A percentile compares a stretch with the other conserved stretches of the same genome.
Conservation (phyloP, 129 eudicot species). For the Sambucus nigra region DNA sequence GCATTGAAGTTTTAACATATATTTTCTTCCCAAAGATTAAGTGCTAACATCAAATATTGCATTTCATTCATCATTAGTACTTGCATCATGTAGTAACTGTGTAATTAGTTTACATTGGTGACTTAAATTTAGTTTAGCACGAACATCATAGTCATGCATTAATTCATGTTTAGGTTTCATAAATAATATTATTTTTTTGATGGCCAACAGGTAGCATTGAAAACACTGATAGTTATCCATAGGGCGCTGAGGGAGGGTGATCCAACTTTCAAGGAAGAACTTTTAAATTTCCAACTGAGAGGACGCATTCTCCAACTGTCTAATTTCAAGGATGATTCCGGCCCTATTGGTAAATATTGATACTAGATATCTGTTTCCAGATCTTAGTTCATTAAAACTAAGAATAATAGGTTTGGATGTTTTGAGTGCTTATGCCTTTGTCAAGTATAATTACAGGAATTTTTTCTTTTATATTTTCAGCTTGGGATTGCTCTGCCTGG, state of each 20-base stretch:
- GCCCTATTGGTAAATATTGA: conserved; percentile 57
- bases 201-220: conserved; percentile 74
- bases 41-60: neutral
- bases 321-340: conserved; percentile 88
- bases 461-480: conserved; percentile 30
- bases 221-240: conserved; percentile 83
- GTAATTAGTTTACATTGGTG: neutral
- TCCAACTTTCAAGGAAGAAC: conserved; percentile 89
- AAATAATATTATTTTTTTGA: neutral
- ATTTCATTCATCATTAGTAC: too few relatives aligned
- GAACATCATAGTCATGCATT: neutral
- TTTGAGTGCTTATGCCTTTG: neutral
- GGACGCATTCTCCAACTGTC: conserved; percentile 80
- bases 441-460: neutral
- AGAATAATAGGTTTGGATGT: too few relatives aligned
- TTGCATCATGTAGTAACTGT: neutral
- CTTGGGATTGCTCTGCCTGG: conserved; percentile 99
- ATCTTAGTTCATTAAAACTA: too few relatives aligned
- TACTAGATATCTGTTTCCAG: neutral
- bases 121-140: neutral
- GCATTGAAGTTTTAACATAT: too few relatives aligned
- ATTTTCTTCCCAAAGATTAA: neutral
- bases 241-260: conserved; percentile 91
- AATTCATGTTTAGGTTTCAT: neutral
- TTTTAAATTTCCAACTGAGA: conserved; percentile 71